Base-by-base conservation (phyloP, 192 early-diverging fungal genomes). In the Podila minutissima region DNA sequence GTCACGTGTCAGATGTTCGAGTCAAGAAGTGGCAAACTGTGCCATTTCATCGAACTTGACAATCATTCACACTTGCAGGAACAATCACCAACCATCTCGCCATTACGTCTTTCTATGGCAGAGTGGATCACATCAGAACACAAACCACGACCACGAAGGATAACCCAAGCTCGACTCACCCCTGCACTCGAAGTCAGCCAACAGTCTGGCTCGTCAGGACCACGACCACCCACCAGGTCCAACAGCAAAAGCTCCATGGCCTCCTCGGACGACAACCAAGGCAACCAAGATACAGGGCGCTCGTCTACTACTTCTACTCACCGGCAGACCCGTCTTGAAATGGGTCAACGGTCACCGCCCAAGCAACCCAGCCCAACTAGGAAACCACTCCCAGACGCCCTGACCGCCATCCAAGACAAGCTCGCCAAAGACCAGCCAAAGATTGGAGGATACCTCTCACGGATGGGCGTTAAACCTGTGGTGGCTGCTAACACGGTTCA, bases 351-450 rank as follows among this genome's bases (percentile, higher is more conserved):
- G 24, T 22, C 53, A 55, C 53, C 53, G 53, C 53, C 20, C n/a
- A n/a, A 55, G 22, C 53, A 55, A 55, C 53, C 22, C 6, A 22
- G 10, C 24, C 53, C 20, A 26, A 9, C n/a, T 17, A 55, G 22
- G 24, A 55, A 55, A 26, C 24, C 53, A 55, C 53, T 26, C 11
- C 24, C 53, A 55, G 53, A 55, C 1, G 53, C 53, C 53, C 17
- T 55, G 22, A 17, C n/a, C 17, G 53, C 53, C 24, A 20, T 55
- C 5, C 53, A 55, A 26, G 53, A 55, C 22, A 55, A 55, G 11
- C 53, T 55, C 53, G 53, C 4, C 53, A 55, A 55, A 22, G 53
- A 55, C 53, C 53, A 55, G 53, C 53, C 53, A 55, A 55, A 55
- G 53, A 55, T 55, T 55, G 53, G 53, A 55, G 53, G 53, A 5